phyloP scores from a whole-genome alignment of 352 stramenopile species.

The Phytophthora palmivora region DNA sequence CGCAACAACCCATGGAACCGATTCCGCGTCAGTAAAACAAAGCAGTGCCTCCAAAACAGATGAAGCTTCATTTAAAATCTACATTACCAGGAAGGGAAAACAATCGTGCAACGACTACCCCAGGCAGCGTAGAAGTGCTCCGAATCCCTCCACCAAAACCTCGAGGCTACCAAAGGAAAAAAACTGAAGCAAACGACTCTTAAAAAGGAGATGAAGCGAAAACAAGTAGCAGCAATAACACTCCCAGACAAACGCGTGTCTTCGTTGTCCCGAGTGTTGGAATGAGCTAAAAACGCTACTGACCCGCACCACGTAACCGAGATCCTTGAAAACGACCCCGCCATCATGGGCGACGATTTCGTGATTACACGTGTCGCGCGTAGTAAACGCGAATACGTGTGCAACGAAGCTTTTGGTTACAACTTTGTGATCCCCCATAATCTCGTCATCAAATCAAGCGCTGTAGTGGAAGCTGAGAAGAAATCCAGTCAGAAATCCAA shows the following conservation, averaged over 20 bases:
- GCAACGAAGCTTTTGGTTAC: constrained; percentile 1
- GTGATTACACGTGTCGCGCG: neutral
- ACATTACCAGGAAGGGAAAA: neutral
- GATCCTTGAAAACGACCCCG: constrained; percentile 3
- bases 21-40: too few species aligned
- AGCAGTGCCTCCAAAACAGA: neutral
- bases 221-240: constrained; percentile 1
- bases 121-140: constrained; percentile 4
- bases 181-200: constrained; percentile 8
- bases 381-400: neutral
- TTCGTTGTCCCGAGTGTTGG: neutral
- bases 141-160: constrained; percentile 7
- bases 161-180: constrained; percentile 1
- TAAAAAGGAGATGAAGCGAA: neutral
- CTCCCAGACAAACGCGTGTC: constrained; percentile 2
- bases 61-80: neutral
- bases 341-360: constrained; percentile 10
- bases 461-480: constrained; percentile 6
- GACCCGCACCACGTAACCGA: constrained; percentile 2
- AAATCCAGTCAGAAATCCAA: neutral
- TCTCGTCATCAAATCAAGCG: constrained; percentile 7
- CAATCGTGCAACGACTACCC: neutral
- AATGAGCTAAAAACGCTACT: constrained; percentile 1
- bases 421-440: constrained; percentile 10
- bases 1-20: too few species aligned